A percentile compares a stretch with the other conserved stretches of the same genome.
Evolutionary conservation across 73 alveolate species (phyloP).

Genomic region (Paramecium sexaurelia): DNA sequence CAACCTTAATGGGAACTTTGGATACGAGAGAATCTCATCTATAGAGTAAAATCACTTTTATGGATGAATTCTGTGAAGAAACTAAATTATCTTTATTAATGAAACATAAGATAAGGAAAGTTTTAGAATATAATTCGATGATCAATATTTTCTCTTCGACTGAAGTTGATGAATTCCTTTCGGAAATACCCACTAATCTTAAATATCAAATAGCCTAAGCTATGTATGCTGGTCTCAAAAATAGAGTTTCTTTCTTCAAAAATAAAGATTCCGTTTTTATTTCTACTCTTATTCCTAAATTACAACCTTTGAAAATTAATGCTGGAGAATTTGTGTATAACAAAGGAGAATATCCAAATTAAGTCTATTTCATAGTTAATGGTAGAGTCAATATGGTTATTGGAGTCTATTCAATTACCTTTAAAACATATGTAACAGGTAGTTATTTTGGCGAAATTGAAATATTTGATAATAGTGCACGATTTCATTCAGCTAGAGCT

Average conservation of each 20-base stretch:
- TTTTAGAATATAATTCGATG: constrained; percentile 58
- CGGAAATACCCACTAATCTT: constrained; percentile 71
- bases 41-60: constrained; percentile 36
- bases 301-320: constrained; percentile 61
- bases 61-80: constrained; percentile 74
- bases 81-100: constrained; percentile 65
- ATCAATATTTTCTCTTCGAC: constrained; percentile 67
- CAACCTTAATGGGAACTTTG: constrained; percentile 83
- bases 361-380: constrained; percentile 69
- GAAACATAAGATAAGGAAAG: constrained; percentile 64
- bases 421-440: constrained; percentile 69
- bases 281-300: constrained; percentile 67
- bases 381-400: constrained; percentile 71
- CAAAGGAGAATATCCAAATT: constrained; percentile 70
- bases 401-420: constrained; percentile 60
- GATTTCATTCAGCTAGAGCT: constrained; percentile 64
- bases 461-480: constrained; percentile 69
- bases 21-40: constrained; percentile 73
- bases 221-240: constrained; percentile 69
- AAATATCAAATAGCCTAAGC: constrained; percentile 66
- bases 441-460: constrained; percentile 78
- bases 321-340: constrained; percentile 69
- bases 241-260: constrained; percentile 66
- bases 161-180: constrained; percentile 65
- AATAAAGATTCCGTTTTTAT: constrained; percentile 74